These are phyloP conservation scores for Diaporthe sp. DNA, from an alignment of 2,329 filamentous ascomycete species.

Conservation along the genomic window DNA sequence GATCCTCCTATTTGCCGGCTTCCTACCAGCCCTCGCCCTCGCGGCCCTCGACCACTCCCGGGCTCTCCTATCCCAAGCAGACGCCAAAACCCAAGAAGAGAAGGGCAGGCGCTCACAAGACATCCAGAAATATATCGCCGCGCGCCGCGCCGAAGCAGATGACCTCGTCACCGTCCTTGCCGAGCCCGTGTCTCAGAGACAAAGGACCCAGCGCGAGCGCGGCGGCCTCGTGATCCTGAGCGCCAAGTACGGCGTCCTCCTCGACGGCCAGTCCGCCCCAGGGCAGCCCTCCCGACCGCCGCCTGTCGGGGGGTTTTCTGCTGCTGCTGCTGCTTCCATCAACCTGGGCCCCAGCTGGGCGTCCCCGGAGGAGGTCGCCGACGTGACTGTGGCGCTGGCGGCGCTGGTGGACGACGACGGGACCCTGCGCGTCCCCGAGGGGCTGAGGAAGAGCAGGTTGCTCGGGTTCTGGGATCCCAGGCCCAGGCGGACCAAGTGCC, in stretches of 20 bases:
- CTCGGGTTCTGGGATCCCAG: conserved; percentile 67
- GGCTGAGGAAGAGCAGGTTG: conserved; percentile 59
- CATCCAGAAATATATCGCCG: conserved; percentile 49
- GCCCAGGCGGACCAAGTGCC: conserved; percentile 58
- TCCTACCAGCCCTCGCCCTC: conserved; percentile 57
- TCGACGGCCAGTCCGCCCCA: neutral
- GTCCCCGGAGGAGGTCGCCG: conserved; percentile 60
- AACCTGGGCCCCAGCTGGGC: conserved; percentile 44
- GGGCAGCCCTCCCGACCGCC: neutral
- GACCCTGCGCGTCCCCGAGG: conserved; percentile 55
- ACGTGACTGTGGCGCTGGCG: conserved; percentile 63
- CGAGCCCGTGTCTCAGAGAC: conserved; percentile 55
- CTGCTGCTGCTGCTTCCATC: neutral
- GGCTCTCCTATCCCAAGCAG: conserved; percentile 41
- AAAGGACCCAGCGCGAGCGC: conserved; percentile 52
- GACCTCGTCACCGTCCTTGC: conserved; percentile 59
- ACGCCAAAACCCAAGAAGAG: conserved; percentile 1
- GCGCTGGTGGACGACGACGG: conserved; percentile 59
- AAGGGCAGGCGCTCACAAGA: conserved; percentile 8
- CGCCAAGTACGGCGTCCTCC: conserved; percentile 62
- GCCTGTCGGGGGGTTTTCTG: neutral
- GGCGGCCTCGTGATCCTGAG: conserved; percentile 63
- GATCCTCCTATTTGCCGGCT: conserved; percentile 55
- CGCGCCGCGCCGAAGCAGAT: conserved; percentile 60
- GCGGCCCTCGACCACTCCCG: conserved; percentile 52